phyloP scores from a whole-genome alignment of 1,284 basidiomycete genomes.

The Cystobasidium sp. region DNA sequence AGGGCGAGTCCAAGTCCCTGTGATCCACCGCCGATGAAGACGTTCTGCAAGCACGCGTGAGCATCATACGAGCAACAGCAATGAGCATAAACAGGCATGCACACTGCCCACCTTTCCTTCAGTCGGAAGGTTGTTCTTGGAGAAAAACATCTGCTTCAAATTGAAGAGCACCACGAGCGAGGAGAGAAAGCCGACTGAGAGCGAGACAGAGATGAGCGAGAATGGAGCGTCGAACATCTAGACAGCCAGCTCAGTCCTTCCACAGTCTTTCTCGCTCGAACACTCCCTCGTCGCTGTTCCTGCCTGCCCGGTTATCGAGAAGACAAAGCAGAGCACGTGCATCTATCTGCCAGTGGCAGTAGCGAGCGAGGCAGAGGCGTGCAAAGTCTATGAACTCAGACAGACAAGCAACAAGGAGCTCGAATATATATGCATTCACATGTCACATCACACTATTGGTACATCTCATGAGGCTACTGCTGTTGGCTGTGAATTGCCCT shows the following conservation, averaged over 20 bases:
- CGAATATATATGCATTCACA: too few species aligned
- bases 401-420: too few species aligned
- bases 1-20: constrained; percentile 76
- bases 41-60: constrained; percentile 13
- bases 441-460: background rate
- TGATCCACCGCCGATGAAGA: constrained; percentile 78
- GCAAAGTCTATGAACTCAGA: too few species aligned
- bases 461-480: background rate
- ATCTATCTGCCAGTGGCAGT: too few species aligned
- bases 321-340: too few species aligned
- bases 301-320: too few species aligned
- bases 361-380: too few species aligned
- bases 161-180: background rate
- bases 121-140: constrained; percentile 32
- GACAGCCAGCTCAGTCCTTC: too few species aligned
- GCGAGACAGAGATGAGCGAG: constrained; percentile 5
- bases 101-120: constrained; percentile 30
- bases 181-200: background rate
- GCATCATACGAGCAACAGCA: background rate
- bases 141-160: constrained; percentile 25
- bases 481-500: background rate
- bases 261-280: too few species aligned
- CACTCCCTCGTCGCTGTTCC: too few species aligned
- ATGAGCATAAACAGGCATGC: background rate
- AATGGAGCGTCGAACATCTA: constrained; percentile 7